Conservation (phyloP, 2,329 filamentous ascomycete species). For the Ascochyta clinopodiicola region DNA sequence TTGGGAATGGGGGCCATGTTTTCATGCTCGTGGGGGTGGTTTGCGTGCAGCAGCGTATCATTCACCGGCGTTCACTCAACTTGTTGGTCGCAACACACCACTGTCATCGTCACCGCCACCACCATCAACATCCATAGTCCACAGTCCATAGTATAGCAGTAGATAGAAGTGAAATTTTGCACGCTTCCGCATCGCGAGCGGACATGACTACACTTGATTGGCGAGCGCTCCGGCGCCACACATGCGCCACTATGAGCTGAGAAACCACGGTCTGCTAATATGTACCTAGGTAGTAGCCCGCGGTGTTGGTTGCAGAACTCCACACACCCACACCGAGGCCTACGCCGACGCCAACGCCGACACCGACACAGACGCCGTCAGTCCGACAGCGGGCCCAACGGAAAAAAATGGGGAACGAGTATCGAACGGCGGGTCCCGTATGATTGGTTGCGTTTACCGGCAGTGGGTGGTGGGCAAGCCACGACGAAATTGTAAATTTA, state of each 20-base stretch:
- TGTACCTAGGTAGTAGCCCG: too few species aligned
- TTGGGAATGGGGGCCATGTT: conserved; percentile 14
- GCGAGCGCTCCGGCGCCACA: not conserved
- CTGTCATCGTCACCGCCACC: not conserved
- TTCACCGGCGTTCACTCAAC: conserved; percentile 39
- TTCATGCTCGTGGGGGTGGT: conserved; percentile 15
- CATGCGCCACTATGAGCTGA: too few species aligned
- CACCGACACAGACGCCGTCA: too few species aligned
- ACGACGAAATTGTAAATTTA: too few species aligned
- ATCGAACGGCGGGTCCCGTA: conserved; percentile 1
- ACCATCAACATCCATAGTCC: not conserved
- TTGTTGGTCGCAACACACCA: conserved; percentile 19
- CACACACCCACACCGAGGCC: too few species aligned
- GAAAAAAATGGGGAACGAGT: not conserved
- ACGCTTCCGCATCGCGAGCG: not conserved
- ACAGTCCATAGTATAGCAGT: conserved; percentile 35
- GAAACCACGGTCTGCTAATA: too few species aligned
- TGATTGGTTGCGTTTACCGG: not conserved
- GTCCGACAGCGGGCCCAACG: too few species aligned
- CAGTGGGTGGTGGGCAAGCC: too few species aligned
- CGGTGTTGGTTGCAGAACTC: too few species aligned
- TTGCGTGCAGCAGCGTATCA: conserved; percentile 27
- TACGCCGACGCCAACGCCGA: too few species aligned
- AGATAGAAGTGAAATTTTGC: conserved; percentile 31
- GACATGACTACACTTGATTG: not conserved